Percentiles rank a stretch among this genome's conserved stretches.
phyloP scores from a whole-genome alignment of 192 early-diverging fungal genomes.

The Phycomyces nitens region DNA sequence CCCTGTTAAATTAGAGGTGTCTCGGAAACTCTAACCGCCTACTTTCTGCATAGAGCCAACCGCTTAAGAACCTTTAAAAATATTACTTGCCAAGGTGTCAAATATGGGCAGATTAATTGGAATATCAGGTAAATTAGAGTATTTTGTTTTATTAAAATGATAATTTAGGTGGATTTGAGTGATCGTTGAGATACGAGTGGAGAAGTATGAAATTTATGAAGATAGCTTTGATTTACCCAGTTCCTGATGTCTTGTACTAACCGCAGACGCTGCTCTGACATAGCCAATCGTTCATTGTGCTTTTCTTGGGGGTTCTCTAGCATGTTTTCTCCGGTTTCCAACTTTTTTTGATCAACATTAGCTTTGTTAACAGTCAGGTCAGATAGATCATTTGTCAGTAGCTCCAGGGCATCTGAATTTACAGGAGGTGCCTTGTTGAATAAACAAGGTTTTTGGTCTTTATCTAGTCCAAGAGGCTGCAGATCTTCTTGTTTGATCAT shows the following conservation, averaged over 20 bases:
- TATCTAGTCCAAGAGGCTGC: not conserved
- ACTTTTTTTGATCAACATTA: not conserved
- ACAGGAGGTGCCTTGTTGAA: not conserved
- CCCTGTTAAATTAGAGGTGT: no score
- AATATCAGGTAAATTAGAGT: no score
- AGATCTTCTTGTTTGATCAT: not conserved
- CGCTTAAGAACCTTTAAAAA: no score
- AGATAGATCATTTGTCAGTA: constrained; percentile 10
- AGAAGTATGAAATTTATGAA: no score
- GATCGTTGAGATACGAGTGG: no score
- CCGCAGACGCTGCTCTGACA: not conserved
- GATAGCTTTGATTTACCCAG: constrained; percentile 9
- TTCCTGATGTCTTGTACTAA: constrained; percentile 10
- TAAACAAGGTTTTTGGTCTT: not conserved
- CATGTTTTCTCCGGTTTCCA: not conserved
- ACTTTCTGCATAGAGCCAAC: no score
- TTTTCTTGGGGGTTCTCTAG: not conserved
- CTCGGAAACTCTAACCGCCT: no score
- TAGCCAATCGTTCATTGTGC: not conserved
- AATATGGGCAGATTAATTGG: no score
- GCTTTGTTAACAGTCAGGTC: not conserved
- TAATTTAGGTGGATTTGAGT: no score
- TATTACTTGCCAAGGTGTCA: no score
- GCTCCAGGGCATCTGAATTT: not conserved
- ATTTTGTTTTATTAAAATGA: no score